Conservation (phyloP, 192 early-diverging fungal genomes). For the Jimgerdemannia flammicorona region DNA sequence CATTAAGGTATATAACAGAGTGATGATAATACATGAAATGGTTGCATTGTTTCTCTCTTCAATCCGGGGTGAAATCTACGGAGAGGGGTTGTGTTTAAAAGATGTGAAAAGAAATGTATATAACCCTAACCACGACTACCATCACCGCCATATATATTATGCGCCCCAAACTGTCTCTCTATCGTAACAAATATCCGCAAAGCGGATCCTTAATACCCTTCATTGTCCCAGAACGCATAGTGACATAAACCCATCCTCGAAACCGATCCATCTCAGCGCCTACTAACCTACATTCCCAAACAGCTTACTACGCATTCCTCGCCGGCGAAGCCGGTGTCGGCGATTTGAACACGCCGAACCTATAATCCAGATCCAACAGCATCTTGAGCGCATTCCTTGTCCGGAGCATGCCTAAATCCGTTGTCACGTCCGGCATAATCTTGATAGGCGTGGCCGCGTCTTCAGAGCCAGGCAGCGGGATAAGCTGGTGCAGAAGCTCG, state of each 20-base stretch:
- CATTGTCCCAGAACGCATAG: not conserved
- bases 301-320: not conserved
- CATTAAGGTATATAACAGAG: not conserved
- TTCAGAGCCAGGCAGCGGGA: slow-evolving; percentile 46
- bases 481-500: slow-evolving; percentile 75
- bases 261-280: not conserved
- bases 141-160: not conserved
- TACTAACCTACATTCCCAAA: not conserved
- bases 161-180: not conserved
- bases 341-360: slow-evolving; percentile 31
- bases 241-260: not conserved
- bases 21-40: not conserved
- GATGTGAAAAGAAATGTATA: not conserved
- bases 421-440: slow-evolving; percentile 11
- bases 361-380: slow-evolving; percentile 43
- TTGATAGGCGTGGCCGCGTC: slow-evolving; percentile 16
- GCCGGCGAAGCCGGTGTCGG: slow-evolving; percentile 4
- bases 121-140: not conserved
- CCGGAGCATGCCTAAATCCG: slow-evolving; percentile 36
- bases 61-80: not conserved
- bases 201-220: not conserved
- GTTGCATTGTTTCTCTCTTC: too few species aligned
- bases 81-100: not conserved
- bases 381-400: slow-evolving; percentile 56
- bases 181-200: not conserved